Evolutionary conservation across 2,329 filamentous ascomycete genomes (phyloP).

Genomic region (Ambrosiella beaveri): DNA sequence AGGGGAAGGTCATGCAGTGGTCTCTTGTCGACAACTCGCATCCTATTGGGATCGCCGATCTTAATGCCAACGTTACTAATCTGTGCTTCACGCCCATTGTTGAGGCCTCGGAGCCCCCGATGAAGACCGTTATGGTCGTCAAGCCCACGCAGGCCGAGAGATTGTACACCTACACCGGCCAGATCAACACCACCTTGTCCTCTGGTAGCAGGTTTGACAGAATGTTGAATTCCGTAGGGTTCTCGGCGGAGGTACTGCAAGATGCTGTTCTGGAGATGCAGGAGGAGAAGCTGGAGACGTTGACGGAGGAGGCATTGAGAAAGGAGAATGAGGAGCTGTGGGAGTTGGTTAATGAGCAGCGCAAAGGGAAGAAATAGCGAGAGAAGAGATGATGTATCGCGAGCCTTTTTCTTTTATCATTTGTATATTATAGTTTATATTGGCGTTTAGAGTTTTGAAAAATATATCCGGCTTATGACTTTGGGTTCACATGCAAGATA

Average conservation of each 20-base stretch:
- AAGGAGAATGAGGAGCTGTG: constrained; percentile 23
- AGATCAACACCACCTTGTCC: constrained; percentile 30
- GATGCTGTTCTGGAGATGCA: constrained; percentile 25
- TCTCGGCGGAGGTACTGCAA: constrained; percentile 30
- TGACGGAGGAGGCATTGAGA: constrained; percentile 7
- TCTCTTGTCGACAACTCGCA: constrained; percentile 56
- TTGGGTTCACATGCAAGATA: not conserved
- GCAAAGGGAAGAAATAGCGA: constrained; percentile 20
- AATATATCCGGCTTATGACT: not conserved
- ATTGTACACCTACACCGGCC: constrained; percentile 47
- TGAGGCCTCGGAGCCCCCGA: constrained; percentile 10
- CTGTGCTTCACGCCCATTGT: constrained; percentile 50
- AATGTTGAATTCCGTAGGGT: constrained; percentile 30
- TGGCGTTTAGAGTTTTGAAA: not conserved
- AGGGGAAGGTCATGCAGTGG: constrained; percentile 67
- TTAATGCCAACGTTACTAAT: constrained; percentile 73
- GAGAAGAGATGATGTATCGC: not conserved
- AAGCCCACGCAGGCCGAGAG: constrained; percentile 61
- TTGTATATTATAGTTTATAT: not conserved
- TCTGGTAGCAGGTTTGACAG: constrained; percentile 25
- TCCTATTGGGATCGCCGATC: constrained; percentile 46
- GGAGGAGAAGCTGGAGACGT: constrained; percentile 10
- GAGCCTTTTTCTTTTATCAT: not conserved
- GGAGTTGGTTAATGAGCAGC: constrained; percentile 24
- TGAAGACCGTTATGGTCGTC: constrained; percentile 39